Base-by-base conservation (phyloP, 768 basidiomycete genomes). In the Leccinellum albellum region DNA sequence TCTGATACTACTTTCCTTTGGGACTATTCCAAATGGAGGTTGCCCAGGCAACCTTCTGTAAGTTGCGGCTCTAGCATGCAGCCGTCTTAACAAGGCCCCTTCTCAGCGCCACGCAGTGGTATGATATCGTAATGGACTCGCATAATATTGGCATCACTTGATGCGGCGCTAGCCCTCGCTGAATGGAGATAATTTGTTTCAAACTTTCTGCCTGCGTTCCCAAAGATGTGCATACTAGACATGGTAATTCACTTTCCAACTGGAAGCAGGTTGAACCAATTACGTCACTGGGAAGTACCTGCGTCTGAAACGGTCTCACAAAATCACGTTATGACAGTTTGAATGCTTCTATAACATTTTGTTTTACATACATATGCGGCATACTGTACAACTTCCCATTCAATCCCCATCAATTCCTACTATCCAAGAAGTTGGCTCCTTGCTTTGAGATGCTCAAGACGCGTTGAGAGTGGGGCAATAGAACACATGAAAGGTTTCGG, bases 401-500 rank as follows among this genome's bases (percentile, higher is more conserved):
- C n/a, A 12, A 20, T 40, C n/a, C 10, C 40, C 40, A 40, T 40
- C 40, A 40, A 40, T 40, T 17, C 48, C 47, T 45, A 57, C 4
- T 15, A 15, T 15, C 24, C 23, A 29, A 20, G 6, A 3, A n/a
- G 4, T 10, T 53, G 50, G 15, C 55, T 42, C 14, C 49, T 53
- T 48, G 33, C 47, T 28, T 53, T 21, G 21, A 70, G 58, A 17
- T 57, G n/a, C 28, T 62, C 59, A 4, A 28, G 52, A 14, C 20
- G 14, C 2, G 57, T 15, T 15, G 67, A 66, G 13, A 59, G 63
- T 1, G 63, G 54, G 0, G 55, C 55, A 13, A 68, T 52, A 6
- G 58, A 57, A 37, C 64, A 71, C 21, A 9, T 23, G 21, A 73
- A 73, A 8, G 63, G 62, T 47, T 64, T 63, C 1, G 71, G 70